Evolutionary conservation across 495 filamentous ascomycete genomes (phyloP).

Genomic region (Lophiotrema nucula): DNA sequence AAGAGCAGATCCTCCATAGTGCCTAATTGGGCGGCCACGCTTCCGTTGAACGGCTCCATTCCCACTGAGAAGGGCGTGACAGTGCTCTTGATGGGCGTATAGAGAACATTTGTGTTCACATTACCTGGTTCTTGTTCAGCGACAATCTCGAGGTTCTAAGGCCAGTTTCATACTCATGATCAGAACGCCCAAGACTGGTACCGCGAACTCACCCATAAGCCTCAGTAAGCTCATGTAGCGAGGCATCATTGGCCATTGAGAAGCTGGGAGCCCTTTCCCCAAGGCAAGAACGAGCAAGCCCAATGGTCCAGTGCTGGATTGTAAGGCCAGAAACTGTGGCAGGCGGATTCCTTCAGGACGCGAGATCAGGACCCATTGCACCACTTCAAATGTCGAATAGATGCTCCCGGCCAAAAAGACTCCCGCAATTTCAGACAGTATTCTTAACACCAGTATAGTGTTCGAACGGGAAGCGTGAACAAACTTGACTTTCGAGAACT

Average conservation of each 20-base stretch:
- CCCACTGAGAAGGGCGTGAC: slow-evolving; percentile 11
- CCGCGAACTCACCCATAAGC: slow-evolving; percentile 10
- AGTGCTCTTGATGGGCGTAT: slow-evolving; percentile 7
- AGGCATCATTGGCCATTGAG: slow-evolving; percentile 18
- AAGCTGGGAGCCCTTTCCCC: slow-evolving; percentile 2
- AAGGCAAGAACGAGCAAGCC: slow-evolving; percentile 15
- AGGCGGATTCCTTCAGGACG: slow-evolving; percentile 13
- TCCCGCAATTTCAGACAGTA: slow-evolving; percentile 16
- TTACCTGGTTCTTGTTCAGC: slow-evolving; percentile 7
- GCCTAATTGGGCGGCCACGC: slow-evolving; percentile 18
- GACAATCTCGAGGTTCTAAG: neutral
- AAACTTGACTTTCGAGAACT: slow-evolving; percentile 13
- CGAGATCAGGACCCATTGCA: slow-evolving; percentile 28
- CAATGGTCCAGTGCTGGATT: slow-evolving; percentile 17
- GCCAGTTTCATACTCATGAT: slow-evolving; percentile 19
- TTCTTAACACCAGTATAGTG: slow-evolving; percentile 16
- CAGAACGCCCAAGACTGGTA: slow-evolving; percentile 20
- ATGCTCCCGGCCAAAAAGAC: slow-evolving; percentile 18
- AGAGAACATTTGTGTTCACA: slow-evolving; percentile 11
- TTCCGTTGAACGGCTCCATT: slow-evolving; percentile 23
- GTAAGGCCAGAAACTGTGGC: slow-evolving; percentile 22
- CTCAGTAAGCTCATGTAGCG: slow-evolving; percentile 15
- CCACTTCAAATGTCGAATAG: slow-evolving; percentile 26
- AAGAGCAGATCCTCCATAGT: slow-evolving; percentile 24
- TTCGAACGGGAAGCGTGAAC: slow-evolving; percentile 16